Conservation (phyloP, 2,329 filamentous ascomycete genomes). For the Ascocoryne sarcoides region DNA sequence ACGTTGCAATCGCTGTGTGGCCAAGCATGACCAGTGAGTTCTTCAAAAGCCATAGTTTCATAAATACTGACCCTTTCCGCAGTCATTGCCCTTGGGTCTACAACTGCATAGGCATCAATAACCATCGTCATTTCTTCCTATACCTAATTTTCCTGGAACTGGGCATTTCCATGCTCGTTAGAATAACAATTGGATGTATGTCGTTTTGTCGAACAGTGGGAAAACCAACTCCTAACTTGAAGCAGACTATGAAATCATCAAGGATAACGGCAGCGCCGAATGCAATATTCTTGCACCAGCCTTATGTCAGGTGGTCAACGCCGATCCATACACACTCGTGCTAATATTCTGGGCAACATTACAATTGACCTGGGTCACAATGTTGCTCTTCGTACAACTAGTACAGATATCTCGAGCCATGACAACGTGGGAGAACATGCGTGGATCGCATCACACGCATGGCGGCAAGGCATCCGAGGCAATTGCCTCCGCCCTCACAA, state of each 20-base stretch:
- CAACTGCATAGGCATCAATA: constrained; percentile 93
- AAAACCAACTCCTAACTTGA: background rate
- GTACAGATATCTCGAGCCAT: constrained; percentile 86
- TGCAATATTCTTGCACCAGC: constrained; percentile 71
- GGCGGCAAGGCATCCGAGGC: constrained; percentile 45
- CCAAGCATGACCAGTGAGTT: constrained; percentile 89
- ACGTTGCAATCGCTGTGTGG: constrained; percentile 83
- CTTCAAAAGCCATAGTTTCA: background rate
- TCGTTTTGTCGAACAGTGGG: too few species aligned
- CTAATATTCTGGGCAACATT: constrained; percentile 70
- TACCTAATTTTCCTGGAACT: constrained; percentile 74
- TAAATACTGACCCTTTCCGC: background rate
- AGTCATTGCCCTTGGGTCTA: constrained; percentile 98
- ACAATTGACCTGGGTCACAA: constrained; percentile 92
- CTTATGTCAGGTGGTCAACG: constrained; percentile 68
- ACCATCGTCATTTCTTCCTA: constrained; percentile 89
- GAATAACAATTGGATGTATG: constrained; percentile 65
- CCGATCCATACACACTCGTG: constrained; percentile 76
- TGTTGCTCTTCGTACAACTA: constrained; percentile 90
- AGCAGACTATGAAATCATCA: constrained; percentile 54
- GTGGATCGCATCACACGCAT: constrained; percentile 56
- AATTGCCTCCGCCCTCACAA: constrained; percentile 67
- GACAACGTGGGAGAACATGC: constrained; percentile 97
- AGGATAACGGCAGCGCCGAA: constrained; percentile 40
- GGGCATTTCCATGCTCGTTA: constrained; percentile 65